Percentiles rank a stretch among this genome's conserved stretches.
phyloP scores from a whole-genome alignment of 2,329 filamentous ascomycete species.

The Ophiocordyceps camponoti-floridani region DNA sequence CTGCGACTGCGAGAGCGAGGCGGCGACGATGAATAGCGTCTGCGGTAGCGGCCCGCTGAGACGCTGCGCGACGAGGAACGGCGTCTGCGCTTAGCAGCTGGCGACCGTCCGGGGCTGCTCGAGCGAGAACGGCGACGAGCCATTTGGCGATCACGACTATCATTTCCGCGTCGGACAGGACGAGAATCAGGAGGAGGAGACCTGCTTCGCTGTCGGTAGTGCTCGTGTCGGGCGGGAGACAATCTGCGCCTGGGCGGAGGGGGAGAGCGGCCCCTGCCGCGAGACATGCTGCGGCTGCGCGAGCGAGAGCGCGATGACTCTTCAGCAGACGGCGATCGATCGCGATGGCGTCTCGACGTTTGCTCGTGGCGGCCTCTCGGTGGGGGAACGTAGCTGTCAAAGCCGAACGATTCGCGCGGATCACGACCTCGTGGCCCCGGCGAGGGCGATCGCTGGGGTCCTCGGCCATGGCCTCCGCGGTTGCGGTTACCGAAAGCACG shows the following conservation, averaged over 20 bases:
- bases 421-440: slow-evolving; percentile 25
- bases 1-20: slow-evolving; percentile 21
- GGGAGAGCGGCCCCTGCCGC: slow-evolving; percentile 13
- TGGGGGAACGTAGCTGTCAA: slow-evolving; percentile 36
- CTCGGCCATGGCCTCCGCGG: slow-evolving; percentile 25
- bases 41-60: slow-evolving; percentile 20
- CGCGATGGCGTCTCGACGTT: slow-evolving; percentile 7
- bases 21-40: slow-evolving; percentile 20
- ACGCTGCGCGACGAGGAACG: slow-evolving; percentile 29
- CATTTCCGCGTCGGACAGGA: slow-evolving; percentile 7
- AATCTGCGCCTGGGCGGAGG: slow-evolving; percentile 16
- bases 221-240: slow-evolving; percentile 13
- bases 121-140: slow-evolving; percentile 14
- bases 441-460: slow-evolving; percentile 27
- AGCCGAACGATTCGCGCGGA: slow-evolving; percentile 23
- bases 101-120: slow-evolving; percentile 20
- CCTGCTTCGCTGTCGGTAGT: slow-evolving; percentile 20
- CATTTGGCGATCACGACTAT: slow-evolving; percentile 7
- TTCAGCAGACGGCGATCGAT: slow-evolving; percentile 16
- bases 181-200: slow-evolving; percentile 16
- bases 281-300: slow-evolving; percentile 13
- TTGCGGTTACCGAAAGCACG: slow-evolving; percentile 26
- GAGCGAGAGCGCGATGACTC: slow-evolving; percentile 10
- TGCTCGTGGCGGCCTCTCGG: slow-evolving; percentile 24
- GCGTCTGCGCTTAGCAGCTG: slow-evolving; percentile 29